These are phyloP conservation scores for Cercospora nicotianae DNA, from an alignment of 2,329 filamentous ascomycete species.

Conservation along the genomic window DNA sequence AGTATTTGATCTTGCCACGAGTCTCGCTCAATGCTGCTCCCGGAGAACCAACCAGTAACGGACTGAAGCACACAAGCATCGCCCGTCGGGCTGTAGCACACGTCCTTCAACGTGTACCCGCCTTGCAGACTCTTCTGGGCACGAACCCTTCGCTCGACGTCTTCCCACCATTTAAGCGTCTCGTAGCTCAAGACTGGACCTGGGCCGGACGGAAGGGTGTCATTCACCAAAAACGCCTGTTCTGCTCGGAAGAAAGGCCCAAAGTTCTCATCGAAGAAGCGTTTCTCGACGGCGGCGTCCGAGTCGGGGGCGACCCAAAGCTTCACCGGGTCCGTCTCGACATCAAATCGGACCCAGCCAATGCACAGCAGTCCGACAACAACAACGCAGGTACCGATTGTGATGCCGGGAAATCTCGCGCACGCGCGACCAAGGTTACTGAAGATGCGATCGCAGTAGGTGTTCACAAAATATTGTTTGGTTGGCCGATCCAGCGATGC, in stretches of 20 bases:
- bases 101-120: conserved; percentile 71
- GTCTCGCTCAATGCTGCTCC: conserved; percentile 52
- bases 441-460: conserved; percentile 76
- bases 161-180: conserved; percentile 90
- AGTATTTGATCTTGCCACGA: conserved; percentile 72
- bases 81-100: conserved; percentile 92
- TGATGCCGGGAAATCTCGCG: conserved; percentile 79
- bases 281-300: conserved; percentile 85
- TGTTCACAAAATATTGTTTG: conserved; percentile 79
- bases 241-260: conserved; percentile 94
- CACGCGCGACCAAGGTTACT: conserved; percentile 76
- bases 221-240: conserved; percentile 91
- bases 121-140: conserved; percentile 68
- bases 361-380: conserved; percentile 76
- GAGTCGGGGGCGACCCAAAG: conserved; percentile 97
- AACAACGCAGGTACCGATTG: conserved; percentile 73
- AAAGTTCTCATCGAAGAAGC: conserved; percentile 89
- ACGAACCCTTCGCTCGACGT: conserved; percentile 75
- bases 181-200: conserved; percentile 85
- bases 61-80: conserved; percentile 91
- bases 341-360: conserved; percentile 84
- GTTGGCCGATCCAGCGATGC: conserved; percentile 78
- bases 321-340: conserved; percentile 86
- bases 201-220: conserved; percentile 63
- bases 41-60: conserved; percentile 80